Evolutionary conservation across 225 moss, liverwort and hornwort species (phyloP), one percentile per base, ranked within the genome.

Genomic region (Bryum argenteum): DNA sequence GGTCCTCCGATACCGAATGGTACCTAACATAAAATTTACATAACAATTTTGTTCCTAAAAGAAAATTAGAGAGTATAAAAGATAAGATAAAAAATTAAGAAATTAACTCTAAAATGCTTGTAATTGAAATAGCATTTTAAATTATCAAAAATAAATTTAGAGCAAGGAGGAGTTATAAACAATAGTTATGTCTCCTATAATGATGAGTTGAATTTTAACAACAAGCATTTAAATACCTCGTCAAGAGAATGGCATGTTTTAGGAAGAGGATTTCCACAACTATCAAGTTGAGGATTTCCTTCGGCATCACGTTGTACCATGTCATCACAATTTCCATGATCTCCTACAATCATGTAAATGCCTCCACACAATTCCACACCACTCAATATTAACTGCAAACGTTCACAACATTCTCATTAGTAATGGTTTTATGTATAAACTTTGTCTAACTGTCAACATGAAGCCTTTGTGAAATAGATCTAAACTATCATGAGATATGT

Each of bases 1-100:
- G 91, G 91, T 39, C 98, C 98, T 38, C 98, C 98, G 74, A 98
- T 79, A 61, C 90, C 92, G 44, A 88, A 87, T 0, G 98, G 98
- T 8, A 95, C 94, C 94, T 95, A 66, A 33, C 33, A 33, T 33
- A 33, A n/a, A n/a, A n/a, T n/a, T n/a, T n/a, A n/a, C n/a, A n/a
- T n/a, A n/a, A n/a, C n/a, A n/a, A n/a, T n/a, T n/a, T n/a, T n/a
- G n/a, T n/a, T n/a, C n/a, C n/a, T n/a, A n/a, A n/a, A n/a, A n/a
- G n/a, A n/a, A n/a, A n/a, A n/a, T n/a, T n/a, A n/a, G n/a, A n/a
- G n/a, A n/a, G n/a, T n/a, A n/a, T n/a, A n/a, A n/a, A n/a, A n/a
- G n/a, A n/a, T n/a, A n/a, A n/a, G n/a, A n/a, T n/a, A n/a, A n/a
- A n/a, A n/a, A n/a, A n/a, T n/a, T n/a, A n/a, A n/a, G n/a, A n/a